Evolutionary conservation across 805 yeast species (phyloP).

Genomic region (Lipomyces orientalis): DNA sequence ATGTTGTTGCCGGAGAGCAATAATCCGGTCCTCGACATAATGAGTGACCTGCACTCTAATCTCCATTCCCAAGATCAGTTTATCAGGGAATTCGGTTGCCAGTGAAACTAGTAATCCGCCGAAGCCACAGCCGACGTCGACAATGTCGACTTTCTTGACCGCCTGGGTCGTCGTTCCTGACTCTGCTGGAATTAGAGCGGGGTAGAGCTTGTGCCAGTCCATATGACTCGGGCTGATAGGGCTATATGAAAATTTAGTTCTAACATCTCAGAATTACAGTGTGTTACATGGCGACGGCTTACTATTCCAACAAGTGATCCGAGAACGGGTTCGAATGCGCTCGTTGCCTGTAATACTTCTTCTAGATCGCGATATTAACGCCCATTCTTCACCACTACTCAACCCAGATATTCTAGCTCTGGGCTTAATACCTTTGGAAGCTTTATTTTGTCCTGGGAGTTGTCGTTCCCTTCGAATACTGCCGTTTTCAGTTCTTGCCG

Average conservation of each 20-base stretch:
- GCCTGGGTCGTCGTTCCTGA: conserved; percentile 16
- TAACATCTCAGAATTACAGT: not conserved
- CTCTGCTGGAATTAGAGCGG: conserved; percentile 52
- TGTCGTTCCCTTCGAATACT: conserved; percentile 49
- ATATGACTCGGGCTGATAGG: conserved; percentile 79
- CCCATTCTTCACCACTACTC: not conserved
- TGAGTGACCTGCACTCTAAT: conserved; percentile 97
- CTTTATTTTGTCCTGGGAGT: conserved; percentile 31
- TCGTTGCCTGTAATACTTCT: conserved; percentile 90
- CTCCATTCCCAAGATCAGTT: conserved; percentile 85
- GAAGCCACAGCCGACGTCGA: conserved; percentile 97
- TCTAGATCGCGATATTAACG: conserved; percentile 35
- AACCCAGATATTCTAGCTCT: not conserved
- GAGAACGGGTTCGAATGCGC: conserved; percentile 98
- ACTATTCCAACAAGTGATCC: conserved; percentile 87
- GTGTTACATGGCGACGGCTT: conserved; percentile 17
- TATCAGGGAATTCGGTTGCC: conserved; percentile 76
- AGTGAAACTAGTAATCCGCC: conserved; percentile 87
- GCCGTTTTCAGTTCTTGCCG: conserved; percentile 57
- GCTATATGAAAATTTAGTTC: conserved; percentile 30
- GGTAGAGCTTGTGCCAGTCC: conserved; percentile 86
- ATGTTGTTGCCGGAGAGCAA: conserved; percentile 76
- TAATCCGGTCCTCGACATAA: conserved; percentile 92
- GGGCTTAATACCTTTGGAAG: conserved; percentile 29
- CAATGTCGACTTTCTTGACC: conserved; percentile 70